Base-by-base conservation (phyloP, 1,284 basidiomycete genomes). In the Cutaneotrichosporon mucoides region DNA sequence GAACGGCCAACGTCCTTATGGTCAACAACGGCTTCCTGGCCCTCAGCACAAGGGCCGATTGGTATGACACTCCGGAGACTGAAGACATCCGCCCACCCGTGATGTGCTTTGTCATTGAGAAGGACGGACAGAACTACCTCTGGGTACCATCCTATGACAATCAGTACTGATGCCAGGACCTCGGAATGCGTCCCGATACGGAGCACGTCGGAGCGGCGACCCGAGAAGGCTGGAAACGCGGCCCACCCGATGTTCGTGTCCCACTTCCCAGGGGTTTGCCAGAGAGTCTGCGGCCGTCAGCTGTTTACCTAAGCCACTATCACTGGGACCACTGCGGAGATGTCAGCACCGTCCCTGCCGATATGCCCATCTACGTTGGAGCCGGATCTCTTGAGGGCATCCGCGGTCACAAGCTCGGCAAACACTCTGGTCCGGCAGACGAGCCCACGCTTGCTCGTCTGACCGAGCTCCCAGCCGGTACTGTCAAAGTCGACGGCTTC, bases 281-380 rank as follows among this genome's bases (percentile, higher is more conserved):
- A 2, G 6, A 36, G 2, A 8, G 40, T 9, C 38, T 45, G 13
- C 10, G 13, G 16, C 56, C 51, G 11, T 6, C 33, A 9, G 56
- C 40, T 6, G 51, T 57, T n/a, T 57, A 53, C 56, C 44, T 57
- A 24, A 47, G 44, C 9, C 56, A 57, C 56, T 57, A 41, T 37
- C 56, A 57, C 37, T 57, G 56, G 56, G 56, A 57, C 37, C 56
- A 57, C 44, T 53, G 50, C 13, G 56, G 56, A 6, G 49, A 57
- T 34, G 42, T 44, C 11, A 24, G 10, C 12, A 41, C 24, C 8
- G 44, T 57, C 4, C 56, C 56, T 4, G 9, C 13, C 1, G 50
- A 12, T 15, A 24, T 47, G 24, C 50, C 56, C 13, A 43, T 57
- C 11, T 57, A 51, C 36, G 49, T 57, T 10, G 56, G 56, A 24